Evolutionary conservation across 2,329 filamentous ascomycete genomes (phyloP).

Genomic region (Metarhizium robertsii): DNA sequence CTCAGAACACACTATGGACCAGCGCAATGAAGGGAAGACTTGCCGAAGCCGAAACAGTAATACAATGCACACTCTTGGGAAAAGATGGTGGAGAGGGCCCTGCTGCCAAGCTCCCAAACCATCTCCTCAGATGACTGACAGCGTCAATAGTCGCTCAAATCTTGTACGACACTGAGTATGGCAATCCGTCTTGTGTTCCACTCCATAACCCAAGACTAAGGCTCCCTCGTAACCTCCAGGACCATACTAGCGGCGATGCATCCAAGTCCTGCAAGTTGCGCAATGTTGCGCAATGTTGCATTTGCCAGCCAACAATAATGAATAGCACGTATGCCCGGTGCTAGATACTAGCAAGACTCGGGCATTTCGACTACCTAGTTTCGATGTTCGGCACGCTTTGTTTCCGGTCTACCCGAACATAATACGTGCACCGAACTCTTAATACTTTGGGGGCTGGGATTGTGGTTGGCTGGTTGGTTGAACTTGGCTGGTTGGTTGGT

Average conservation of each 20-base stretch:
- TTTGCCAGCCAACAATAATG: not conserved
- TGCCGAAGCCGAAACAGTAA: not conserved
- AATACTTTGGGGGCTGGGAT: not conserved
- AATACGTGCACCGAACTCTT: not conserved
- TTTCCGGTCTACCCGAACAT: not conserved
- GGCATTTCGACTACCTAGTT: not conserved
- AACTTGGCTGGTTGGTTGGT: not conserved
- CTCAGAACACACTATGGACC: not conserved
- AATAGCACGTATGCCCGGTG: not conserved
- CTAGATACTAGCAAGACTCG: not conserved
- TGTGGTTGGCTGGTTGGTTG: not conserved
- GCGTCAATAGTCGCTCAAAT: not conserved
- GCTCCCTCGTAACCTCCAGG: not conserved
- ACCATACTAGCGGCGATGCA: not conserved
- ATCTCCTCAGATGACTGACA: not conserved
- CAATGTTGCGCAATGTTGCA: not conserved
- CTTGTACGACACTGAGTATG: not conserved
- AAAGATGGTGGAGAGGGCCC: not conserved
- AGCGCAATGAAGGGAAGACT: not conserved
- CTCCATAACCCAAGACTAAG: not conserved
- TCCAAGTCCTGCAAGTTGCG: not conserved
- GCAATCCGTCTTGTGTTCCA: not conserved
- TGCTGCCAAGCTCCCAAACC: not conserved
- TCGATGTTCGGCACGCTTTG: not conserved
- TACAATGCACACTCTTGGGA: not conserved